A percentile compares a stretch with the other conserved stretches of the same genome.
These are phyloP conservation scores for Cercospora zeina DNA, from an alignment of 2,329 filamentous ascomycete genomes.

Conservation along the genomic window DNA sequence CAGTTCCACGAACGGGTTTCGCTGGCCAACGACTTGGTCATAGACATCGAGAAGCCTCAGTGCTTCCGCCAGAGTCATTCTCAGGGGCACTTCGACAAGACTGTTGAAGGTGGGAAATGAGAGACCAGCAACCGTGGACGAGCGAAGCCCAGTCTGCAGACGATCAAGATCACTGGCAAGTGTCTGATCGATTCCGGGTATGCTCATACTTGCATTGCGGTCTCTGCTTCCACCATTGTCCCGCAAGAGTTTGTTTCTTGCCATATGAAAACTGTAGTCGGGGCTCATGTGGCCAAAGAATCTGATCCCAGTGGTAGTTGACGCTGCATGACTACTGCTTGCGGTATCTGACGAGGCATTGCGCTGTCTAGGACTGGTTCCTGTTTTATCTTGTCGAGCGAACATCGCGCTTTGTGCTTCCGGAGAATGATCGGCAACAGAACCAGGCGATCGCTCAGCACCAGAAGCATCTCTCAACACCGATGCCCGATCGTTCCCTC, in stretches of 20 bases:
- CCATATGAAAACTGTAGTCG: conserved; percentile 5
- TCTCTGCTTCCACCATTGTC: neutral
- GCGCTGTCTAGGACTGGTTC: neutral
- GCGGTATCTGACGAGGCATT: neutral
- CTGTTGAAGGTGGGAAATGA: neutral
- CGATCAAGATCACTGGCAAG: neutral
- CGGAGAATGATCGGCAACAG: neutral
- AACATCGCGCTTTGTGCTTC: neutral
- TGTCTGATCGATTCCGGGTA: neutral
- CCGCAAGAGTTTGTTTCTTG: neutral
- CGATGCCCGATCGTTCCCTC: neutral
- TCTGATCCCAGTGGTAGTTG: neutral
- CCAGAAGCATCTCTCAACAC: neutral
- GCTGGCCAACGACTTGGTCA: conserved; percentile 1
- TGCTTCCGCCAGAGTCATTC: neutral
- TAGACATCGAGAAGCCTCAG: neutral
- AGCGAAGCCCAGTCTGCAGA: neutral
- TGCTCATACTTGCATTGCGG: neutral
- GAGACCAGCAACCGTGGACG: neutral
- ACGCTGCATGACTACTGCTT: conserved; percentile 1
- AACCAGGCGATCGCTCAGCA: neutral
- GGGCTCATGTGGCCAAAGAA: neutral
- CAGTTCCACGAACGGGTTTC: neutral
- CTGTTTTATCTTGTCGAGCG: neutral
- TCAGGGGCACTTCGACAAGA: neutral